Conservation (phyloP, 805 yeast species). For the Wickerhamomyces alni region DNA sequence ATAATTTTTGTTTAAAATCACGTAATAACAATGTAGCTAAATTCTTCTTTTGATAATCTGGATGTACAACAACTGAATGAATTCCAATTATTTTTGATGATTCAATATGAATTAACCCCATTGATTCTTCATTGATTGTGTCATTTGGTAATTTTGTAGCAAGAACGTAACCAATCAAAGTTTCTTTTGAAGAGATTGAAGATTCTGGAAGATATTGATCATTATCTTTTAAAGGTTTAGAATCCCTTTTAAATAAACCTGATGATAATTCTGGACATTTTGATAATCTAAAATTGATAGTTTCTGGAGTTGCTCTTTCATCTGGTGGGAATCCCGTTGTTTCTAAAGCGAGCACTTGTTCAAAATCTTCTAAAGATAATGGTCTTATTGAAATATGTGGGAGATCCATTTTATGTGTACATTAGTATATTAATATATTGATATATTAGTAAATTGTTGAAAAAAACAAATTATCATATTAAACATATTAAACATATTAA, state of each 20-base stretch:
- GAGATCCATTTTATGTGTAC: conserved; percentile 36
- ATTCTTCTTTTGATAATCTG: conserved; percentile 73
- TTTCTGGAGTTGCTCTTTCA: conserved; percentile 66
- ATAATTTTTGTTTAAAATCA: conserved; percentile 85
- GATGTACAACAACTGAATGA: conserved; percentile 75
- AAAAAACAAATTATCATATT: background rate
- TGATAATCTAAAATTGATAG: conserved; percentile 60
- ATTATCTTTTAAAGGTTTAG: conserved; percentile 28
- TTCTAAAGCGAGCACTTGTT: conserved; percentile 59
- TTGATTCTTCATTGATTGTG: conserved; percentile 42
- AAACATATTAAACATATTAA: background rate
- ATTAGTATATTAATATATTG: conserved; percentile 21
- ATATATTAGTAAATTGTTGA: background rate
- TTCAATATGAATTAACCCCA: too few relatives aligned
- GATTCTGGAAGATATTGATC: conserved; percentile 24
- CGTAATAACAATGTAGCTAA: conserved; percentile 78
- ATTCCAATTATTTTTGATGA: conserved; percentile 68
- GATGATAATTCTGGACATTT: conserved; percentile 88
- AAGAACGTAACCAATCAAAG: conserved; percentile 71
- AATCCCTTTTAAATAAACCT: conserved; percentile 78
- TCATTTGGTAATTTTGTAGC: conserved; percentile 62
- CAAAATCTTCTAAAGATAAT: conserved; percentile 65
- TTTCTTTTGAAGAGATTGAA: conserved; percentile 40
- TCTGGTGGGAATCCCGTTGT: conserved; percentile 57
- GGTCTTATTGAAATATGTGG: conserved; percentile 66